These are phyloP conservation scores for Fonsecaea pugnacius DNA, from an alignment of 2,329 filamentous ascomycete species.

Conservation along the genomic window DNA sequence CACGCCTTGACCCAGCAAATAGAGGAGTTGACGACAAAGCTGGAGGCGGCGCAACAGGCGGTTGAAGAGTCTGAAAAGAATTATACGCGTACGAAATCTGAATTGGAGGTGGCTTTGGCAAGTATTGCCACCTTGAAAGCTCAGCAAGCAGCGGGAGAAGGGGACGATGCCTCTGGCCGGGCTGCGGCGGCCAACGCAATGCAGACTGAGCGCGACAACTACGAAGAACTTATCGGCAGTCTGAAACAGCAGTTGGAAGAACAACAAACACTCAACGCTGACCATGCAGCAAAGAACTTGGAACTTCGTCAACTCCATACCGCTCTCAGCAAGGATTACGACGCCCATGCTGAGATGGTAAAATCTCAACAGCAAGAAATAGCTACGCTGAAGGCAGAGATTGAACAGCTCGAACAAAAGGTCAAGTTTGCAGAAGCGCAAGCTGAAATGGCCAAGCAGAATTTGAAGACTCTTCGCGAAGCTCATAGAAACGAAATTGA, in stretches of 20 bases:
- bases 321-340: conserved; percentile 68
- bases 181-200: conserved; percentile 51
- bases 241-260: conserved; percentile 78
- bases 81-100: conserved; percentile 71
- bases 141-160: conserved; percentile 40
- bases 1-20: conserved; percentile 72
- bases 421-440: conserved; percentile 58
- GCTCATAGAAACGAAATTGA: conserved; percentile 43
- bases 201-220: conserved; percentile 58
- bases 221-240: conserved; percentile 63
- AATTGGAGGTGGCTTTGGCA: conserved; percentile 71
- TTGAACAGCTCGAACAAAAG: conserved; percentile 42
- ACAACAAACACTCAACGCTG: conserved; percentile 74
- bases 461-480: conserved; percentile 48
- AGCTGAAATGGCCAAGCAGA: conserved; percentile 57
- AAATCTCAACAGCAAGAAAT: conserved; percentile 60
- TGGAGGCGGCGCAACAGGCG: conserved; percentile 69
- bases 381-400: conserved; percentile 40
- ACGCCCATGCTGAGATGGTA: conserved; percentile 66
- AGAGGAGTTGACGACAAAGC: conserved; percentile 74
- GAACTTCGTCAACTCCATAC: conserved; percentile 75
- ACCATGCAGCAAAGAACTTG: conserved; percentile 70
- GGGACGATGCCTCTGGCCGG: conserved; percentile 30
- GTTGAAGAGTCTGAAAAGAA: conserved; percentile 74
- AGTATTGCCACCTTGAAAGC: conserved; percentile 55